Evolutionary conservation across 176 grass and related monocot species (phyloP).

Genomic region (Oryza nivara): DNA sequence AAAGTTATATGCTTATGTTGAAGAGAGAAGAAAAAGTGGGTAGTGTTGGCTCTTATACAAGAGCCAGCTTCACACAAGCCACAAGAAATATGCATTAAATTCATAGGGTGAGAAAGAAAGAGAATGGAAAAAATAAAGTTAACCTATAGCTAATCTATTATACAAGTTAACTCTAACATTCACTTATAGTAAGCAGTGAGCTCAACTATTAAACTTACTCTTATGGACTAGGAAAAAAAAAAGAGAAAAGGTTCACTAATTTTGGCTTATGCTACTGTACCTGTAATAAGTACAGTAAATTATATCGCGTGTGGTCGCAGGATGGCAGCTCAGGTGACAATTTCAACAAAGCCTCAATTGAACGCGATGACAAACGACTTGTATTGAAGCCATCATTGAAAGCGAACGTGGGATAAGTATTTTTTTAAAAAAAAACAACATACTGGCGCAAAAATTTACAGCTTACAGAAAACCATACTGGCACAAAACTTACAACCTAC

Average conservation of each 20-base stretch:
- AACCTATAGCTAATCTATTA: no score
- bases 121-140: no score
- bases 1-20: no score
- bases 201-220: no score
- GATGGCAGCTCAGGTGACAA: conserved; percentile 81
- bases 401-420: background rate
- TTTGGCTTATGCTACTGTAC: background rate
- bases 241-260: background rate
- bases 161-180: no score
- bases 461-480: background rate
- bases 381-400: background rate
- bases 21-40: no score
- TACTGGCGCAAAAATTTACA: background rate
- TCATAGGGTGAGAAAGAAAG: no score
- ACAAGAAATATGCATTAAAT: no score
- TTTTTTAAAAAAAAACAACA: background rate
- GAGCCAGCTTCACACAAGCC: no score
- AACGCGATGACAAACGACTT: conserved; percentile 81
- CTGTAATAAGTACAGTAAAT: conserved; percentile 19
- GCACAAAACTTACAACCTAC: background rate
- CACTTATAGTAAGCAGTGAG: no score
- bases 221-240: no score
- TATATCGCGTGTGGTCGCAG: conserved; percentile 42
- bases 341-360: conserved; percentile 74
- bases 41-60: no score